Conservation (phyloP, 306 rosid species). For the Cucurbita pepo region DNA sequence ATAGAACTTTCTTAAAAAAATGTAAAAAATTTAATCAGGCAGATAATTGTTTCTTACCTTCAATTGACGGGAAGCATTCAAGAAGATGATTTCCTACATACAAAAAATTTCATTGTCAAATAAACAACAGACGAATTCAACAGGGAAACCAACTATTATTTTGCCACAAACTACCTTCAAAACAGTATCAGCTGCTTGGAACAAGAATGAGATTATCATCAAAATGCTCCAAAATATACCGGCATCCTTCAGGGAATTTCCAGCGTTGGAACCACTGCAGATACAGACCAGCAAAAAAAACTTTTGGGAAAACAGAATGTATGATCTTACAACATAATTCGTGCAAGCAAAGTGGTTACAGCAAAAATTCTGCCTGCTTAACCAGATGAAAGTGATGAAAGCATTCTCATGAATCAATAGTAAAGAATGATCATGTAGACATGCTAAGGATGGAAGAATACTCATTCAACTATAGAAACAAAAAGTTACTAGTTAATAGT, state of each 20-base stretch:
- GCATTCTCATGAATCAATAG: not conserved
- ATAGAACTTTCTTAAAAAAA: not conserved
- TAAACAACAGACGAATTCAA: not conserved
- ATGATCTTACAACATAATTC: not conserved
- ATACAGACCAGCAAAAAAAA: conserved; percentile 11
- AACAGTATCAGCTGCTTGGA: conserved; percentile 82
- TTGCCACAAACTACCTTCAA: conserved; percentile 45
- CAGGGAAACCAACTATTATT: conserved; percentile 4
- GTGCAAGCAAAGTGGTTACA: not conserved
- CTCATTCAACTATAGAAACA: not conserved
- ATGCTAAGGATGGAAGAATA: not conserved
- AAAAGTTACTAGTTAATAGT: not conserved
- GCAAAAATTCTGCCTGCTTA: not conserved
- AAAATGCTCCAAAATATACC: conserved; percentile 76
- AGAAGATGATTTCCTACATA: conserved; percentile 61
- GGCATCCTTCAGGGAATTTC: conserved; percentile 60
- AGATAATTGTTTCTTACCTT: conserved; percentile 26
- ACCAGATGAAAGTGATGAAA: not conserved
- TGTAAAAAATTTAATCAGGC: not conserved
- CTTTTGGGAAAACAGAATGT: not conserved
- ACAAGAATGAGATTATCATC: conserved; percentile 74
- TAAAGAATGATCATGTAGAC: not conserved
- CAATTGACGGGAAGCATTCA: conserved; percentile 35
- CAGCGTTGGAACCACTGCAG: conserved; percentile 71
- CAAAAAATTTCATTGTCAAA: conserved; percentile 17